Evolutionary conservation across 2,329 filamentous ascomycete species (phyloP).

Genomic region (Alternaria incomplexa): DNA sequence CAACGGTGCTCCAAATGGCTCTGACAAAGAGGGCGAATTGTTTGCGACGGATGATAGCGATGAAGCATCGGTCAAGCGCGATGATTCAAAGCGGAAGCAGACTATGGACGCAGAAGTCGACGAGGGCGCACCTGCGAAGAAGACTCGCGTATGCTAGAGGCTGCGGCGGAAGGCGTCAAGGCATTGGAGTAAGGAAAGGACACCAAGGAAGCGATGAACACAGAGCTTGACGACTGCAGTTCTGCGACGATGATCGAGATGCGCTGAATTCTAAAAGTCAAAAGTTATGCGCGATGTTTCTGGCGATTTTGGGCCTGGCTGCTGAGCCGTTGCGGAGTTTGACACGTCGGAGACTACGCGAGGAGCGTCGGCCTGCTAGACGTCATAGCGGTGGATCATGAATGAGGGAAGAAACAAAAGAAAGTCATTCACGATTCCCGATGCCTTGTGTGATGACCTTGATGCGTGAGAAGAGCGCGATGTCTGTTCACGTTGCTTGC

Average conservation of each 20-base stretch:
- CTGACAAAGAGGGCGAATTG: not conserved
- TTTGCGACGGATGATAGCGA: not conserved
- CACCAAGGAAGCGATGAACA: too few relatives aligned
- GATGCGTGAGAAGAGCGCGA: not conserved
- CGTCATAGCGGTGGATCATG: accelerated
- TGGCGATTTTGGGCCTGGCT: not conserved
- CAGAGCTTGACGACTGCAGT: too few relatives aligned
- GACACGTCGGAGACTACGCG: not conserved
- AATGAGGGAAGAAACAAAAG: not conserved
- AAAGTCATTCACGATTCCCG: not conserved
- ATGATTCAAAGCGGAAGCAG: not conserved
- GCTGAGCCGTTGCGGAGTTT: not conserved
- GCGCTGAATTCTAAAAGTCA: too few relatives aligned
- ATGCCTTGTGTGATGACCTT: not conserved
- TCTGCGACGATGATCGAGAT: too few relatives aligned
- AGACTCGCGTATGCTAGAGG: not conserved
- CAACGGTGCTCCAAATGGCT: not conserved
- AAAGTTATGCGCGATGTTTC: too few relatives aligned
- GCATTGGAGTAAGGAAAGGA: too few relatives aligned
- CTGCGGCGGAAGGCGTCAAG: not conserved
- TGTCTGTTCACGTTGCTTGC: not conserved
- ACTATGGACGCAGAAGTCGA: not conserved
- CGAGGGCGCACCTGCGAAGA: not conserved
- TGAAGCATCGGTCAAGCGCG: not conserved
- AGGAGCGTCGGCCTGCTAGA: not conserved